Percentiles rank a stretch among this genome's conserved stretches.
Evolutionary conservation across 2,329 filamentous ascomycete genomes (phyloP).

Genomic region (Moelleriella libera): DNA sequence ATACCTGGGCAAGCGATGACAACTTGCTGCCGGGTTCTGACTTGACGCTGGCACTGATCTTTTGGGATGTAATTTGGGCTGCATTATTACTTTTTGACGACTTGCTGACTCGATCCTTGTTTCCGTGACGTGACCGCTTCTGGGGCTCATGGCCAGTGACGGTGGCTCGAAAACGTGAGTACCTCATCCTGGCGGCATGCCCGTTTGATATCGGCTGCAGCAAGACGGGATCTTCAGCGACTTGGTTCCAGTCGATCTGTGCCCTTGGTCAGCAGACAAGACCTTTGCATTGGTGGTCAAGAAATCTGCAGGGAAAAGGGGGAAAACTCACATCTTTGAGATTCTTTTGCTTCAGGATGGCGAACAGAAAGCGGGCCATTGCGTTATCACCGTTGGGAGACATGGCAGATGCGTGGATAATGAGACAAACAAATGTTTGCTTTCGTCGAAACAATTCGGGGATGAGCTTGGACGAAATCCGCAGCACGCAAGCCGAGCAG

Average conservation of each 20-base stretch:
- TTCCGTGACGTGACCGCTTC: constrained; percentile 26
- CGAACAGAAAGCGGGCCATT: constrained; percentile 44
- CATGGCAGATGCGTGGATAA: constrained; percentile 18
- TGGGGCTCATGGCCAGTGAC: constrained; percentile 34
- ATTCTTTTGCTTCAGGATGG: constrained; percentile 44
- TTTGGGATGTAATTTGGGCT: too few relatives aligned
- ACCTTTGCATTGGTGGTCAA: too few relatives aligned
- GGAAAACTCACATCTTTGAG: constrained; percentile 40
- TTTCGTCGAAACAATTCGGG: too few relatives aligned
- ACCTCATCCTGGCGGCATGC: constrained; percentile 47
- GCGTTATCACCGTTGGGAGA: constrained; percentile 40
- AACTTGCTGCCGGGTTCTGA: constrained; percentile 19
- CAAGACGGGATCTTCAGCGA: constrained; percentile 39
- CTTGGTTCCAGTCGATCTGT: constrained; percentile 45
- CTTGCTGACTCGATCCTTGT: constrained; percentile 33
- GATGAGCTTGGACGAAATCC: too few relatives aligned
- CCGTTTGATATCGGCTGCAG: constrained; percentile 41
- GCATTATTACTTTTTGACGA: constrained; percentile 19
- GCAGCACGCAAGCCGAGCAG: too few relatives aligned
- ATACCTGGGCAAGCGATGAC: constrained; percentile 15
- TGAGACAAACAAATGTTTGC: not conserved
- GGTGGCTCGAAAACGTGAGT: constrained; percentile 34
- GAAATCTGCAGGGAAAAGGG: too few relatives aligned
- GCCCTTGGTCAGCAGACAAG: not conserved
- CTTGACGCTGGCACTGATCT: constrained; percentile 21